Evolutionary conservation across 1,139 yeast genomes (phyloP), one percentile per base, ranked within the genome.

Genomic region (Kluyveromyces sp.): DNA sequence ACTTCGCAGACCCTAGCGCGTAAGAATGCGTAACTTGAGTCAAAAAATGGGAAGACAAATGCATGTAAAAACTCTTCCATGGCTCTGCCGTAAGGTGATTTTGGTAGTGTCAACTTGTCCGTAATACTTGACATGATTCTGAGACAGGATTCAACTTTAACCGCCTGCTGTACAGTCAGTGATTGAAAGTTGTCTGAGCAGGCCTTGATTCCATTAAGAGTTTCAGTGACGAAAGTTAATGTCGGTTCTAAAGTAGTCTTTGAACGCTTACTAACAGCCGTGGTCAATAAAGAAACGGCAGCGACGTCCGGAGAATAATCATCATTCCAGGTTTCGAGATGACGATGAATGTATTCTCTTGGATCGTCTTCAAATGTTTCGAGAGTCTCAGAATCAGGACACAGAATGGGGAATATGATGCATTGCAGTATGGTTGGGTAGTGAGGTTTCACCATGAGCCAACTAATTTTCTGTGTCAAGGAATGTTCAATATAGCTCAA

Each of bases 281-380:
- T 80, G 18, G 74, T 75, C 46, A 83, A 65, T 43, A 83, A 67
- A 2, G 79, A 75, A 46, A 78, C 66, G 1, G 87, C 83, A 2
- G 88, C 86, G 41, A 74, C 66, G 58, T 82, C 87, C n/a, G 87
- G 83, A 12, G 80, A 71, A 47, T 73, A 68, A 45, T 74, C 80
- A 44, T 78, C 83, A 44, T 67, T 69, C 60, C 76, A 76, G 30
- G 77, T 67, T 59, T 87, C 95, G 57, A 87, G 73, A 46, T 80
- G 78, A 53, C 83, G 73, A 63, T 85, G 89, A 50, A 92, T 84
- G 60, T 88, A 92, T 62, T 89, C 96, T 46, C 78, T 84, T 4
- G 97, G 97, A 58, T 92, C 97, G 49, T 75, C 78, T 49, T 88
- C 95, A 66, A 85, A 89, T 30, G 78, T 66, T 50, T 86, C 95